These are phyloP conservation scores for Penicillium sp. DNA, from an alignment of 2,329 filamentous ascomycete species.

Conservation along the genomic window DNA sequence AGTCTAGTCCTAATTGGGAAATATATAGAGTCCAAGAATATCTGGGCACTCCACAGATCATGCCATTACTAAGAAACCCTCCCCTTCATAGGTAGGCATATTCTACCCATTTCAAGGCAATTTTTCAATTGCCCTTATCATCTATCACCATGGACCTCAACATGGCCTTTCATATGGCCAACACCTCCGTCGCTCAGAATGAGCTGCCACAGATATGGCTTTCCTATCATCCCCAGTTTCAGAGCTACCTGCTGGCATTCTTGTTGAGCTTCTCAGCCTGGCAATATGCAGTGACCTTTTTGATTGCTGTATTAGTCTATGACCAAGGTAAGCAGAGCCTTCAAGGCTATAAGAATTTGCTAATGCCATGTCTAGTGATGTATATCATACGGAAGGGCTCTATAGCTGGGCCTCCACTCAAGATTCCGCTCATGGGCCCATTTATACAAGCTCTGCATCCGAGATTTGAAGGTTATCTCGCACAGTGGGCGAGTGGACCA, in stretches of 20 bases:
- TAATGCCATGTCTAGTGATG: conserved; percentile 51
- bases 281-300: conserved; percentile 49
- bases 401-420: conserved; percentile 68
- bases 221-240: background rate
- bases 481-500: conserved; percentile 82
- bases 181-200: conserved; percentile 10
- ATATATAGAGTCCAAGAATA: background rate
- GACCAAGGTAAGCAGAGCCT: conserved; percentile 67
- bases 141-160: background rate
- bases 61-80: background rate
- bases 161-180: conserved; percentile 12
- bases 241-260: background rate
- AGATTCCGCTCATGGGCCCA: conserved; percentile 76
- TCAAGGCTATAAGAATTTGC: background rate
- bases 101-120: background rate
- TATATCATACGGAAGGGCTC: conserved; percentile 68
- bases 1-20: conserved; percentile 26
- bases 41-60: background rate
- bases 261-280: conserved; percentile 42
- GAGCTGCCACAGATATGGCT: conserved; percentile 9
- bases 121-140: background rate
- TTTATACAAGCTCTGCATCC: conserved; percentile 84
- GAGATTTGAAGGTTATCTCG: conserved; percentile 78
- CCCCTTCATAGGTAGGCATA: background rate
- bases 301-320: conserved; percentile 69